Base-by-base conservation (phyloP, 108 stramenopile species). In the Aurantiochytrium sp. region DNA sequence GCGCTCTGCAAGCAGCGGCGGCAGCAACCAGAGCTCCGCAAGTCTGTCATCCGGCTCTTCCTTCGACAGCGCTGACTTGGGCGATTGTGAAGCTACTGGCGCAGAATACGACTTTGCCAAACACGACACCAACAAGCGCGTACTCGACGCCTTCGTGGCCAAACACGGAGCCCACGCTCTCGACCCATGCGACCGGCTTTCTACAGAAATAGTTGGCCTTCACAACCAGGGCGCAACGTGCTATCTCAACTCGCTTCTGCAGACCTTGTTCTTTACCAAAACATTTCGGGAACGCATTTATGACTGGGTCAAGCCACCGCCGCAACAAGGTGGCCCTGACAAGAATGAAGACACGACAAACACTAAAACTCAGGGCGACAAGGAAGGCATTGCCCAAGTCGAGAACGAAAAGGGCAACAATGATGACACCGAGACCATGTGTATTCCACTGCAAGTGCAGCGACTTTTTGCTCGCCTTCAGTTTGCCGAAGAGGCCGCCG, bases 181-280 rank as follows among this genome's bases (percentile, higher is more conserved):
- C 76, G 76, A 83, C 19, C 76, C 76, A 16, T 83, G 76, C 51
- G 76, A 83, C 51, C 6, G 76, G 12, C 76, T 83, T n/a, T 83
- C 76, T 23, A 83, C 45, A 4, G 76, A 47, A 23, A 53, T 53
- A 12, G 28, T 83, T 29, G 94, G 94, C 29, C 92, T 94, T 10
- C 58, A 42, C 19, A 94, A 94, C 87, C 90, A 94, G 53, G 94
- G 94, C 43, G 92, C 93, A 44, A 94, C 93, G 5, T 94, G 94
- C 87, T 94, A 94, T 90, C 59, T 94, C 29, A 94, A 92, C 87
- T 92, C 92, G n/a, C 92, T 94, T 49, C 72, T 94, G 53, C 94
- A 94, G 89, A 89, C 89, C 42, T 69, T 94, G 16, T 94, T 91
- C 87, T 60, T 76, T 60, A 90, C 87, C 58, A 49, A n/a, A 49